Evolutionary conservation across 2,329 filamentous ascomycete species (phyloP), one percentile per base, ranked within the genome.

Genomic region (Cytospora chrysosperma): DNA sequence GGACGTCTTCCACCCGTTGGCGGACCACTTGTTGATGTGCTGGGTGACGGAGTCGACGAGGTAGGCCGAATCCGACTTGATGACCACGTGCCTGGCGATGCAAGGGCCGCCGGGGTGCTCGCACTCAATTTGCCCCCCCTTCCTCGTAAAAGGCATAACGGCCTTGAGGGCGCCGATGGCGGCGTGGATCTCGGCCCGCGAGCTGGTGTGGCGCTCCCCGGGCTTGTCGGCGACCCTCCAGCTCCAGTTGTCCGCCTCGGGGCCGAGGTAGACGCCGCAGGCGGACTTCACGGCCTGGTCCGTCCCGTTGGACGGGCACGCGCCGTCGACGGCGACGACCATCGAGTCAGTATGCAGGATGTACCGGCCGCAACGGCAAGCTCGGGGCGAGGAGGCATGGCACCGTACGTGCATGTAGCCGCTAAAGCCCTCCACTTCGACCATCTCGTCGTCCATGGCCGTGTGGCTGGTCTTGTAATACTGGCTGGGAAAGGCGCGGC

Each of bases 51-150:
- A 54, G 50, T 65, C 59, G 49, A 68, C 67, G 9, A 66, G 59
- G 59, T 67, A 68, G 4, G 61, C 61, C 32, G 65, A 67, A 51
- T 67, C 65, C 4, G 65, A 65, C 34, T 68, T 67, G 47, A 67
- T 57, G 1, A 67, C 56, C 24, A 68, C 32, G 56, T 67, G 62
- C 1, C 1, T 17, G 13, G 65, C 55, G 4, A 24, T 17, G n/a
- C 67, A 65, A 19, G 59, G 65, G 19, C 27, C 3, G 4, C 28
- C 28, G 3, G n/a, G 6, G 21, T 21, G n/a, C n/a, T 21, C 9
- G 21, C 43, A 47, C 7, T 3, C 43, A 3, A 24, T 15, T 10
- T 47, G 43, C 4, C 43, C 43, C 9, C 43, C 43, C 8, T 24
- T 1, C n/a, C 2, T 8, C 1, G 21, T 12, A 4, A 24, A 24